phyloP scores from a whole-genome alignment of 2,329 filamentous ascomycete species.

The Akanthomyces uredinophilus region DNA sequence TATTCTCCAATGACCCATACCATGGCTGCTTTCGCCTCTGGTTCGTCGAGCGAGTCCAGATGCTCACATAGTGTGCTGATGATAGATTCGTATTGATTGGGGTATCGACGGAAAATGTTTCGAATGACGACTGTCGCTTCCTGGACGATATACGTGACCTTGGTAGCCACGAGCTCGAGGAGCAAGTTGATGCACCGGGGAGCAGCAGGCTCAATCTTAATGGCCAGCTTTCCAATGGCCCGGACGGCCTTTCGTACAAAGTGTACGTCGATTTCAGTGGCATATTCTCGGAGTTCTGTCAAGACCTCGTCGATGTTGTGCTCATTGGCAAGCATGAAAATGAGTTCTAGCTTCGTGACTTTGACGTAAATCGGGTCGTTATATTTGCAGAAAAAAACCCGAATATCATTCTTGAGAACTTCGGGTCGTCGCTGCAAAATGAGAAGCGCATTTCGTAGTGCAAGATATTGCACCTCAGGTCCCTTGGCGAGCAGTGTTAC shows the following conservation, averaged over 20 bases:
- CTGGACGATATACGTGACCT: slow-evolving; percentile 97
- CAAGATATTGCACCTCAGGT: slow-evolving; percentile 96
- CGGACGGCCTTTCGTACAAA: slow-evolving; percentile 97
- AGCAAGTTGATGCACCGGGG: slow-evolving; percentile 87
- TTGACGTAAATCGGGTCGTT: slow-evolving; percentile 99
- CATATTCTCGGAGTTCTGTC: slow-evolving; percentile 91
- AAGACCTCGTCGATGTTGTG: slow-evolving; percentile 93
- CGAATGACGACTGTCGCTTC: slow-evolving; percentile 98
- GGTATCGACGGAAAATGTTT: slow-evolving; percentile 99
- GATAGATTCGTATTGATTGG: slow-evolving; percentile 97
- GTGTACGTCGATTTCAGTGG: slow-evolving; percentile 97
- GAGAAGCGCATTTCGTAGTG: slow-evolving; percentile 84
- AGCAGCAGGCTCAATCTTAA: slow-evolving; percentile 96
- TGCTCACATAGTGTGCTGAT: slow-evolving; percentile 95
- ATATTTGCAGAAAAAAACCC: slow-evolving; percentile 99
- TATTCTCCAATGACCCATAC: slow-evolving; percentile 99
- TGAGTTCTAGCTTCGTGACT: slow-evolving; percentile 95
- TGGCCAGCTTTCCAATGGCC: slow-evolving; percentile 94
- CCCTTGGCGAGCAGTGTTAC: slow-evolving; percentile 94
- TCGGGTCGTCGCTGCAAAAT: slow-evolving; percentile 91
- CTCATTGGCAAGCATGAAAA: slow-evolving; percentile 97
- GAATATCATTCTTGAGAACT: slow-evolving; percentile 90
- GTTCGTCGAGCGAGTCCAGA: slow-evolving; percentile 91
- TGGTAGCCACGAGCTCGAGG: slow-evolving; percentile 91
- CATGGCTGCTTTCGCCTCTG: slow-evolving; percentile 96